Evolutionary conservation across 192 early-diverging fungal species (phyloP).

Genomic region (Diversispora epigaea): DNA sequence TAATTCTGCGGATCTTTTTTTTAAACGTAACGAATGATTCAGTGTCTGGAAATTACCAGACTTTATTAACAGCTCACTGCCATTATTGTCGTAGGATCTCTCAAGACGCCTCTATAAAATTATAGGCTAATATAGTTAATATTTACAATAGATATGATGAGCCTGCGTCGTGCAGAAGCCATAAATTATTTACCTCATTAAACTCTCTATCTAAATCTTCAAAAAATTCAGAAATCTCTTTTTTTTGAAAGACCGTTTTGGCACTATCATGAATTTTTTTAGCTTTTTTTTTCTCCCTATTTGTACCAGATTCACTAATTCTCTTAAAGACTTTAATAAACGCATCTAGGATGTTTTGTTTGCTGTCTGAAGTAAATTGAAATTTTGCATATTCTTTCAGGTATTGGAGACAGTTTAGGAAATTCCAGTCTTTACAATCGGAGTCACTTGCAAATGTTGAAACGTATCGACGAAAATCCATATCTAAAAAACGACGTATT

Average conservation of each 20-base stretch:
- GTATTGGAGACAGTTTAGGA: slow-evolving; percentile 8
- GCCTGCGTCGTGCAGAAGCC: background rate
- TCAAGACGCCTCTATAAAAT: background rate
- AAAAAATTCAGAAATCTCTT: slow-evolving; percentile 4
- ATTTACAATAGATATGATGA: background rate
- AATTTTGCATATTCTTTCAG: background rate
- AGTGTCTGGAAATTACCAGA: background rate
- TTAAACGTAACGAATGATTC: background rate
- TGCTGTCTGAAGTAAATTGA: slow-evolving; percentile 12
- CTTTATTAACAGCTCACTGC: background rate
- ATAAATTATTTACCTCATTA: background rate
- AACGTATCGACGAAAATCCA: background rate
- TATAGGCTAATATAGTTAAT: background rate
- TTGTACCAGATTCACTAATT: slow-evolving; percentile 1
- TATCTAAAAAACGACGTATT: background rate
- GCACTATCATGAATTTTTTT: background rate
- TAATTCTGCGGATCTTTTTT: background rate
- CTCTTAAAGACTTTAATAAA: slow-evolving; percentile 2
- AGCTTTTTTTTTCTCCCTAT: background rate
- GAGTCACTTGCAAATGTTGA: background rate
- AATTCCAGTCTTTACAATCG: slow-evolving; percentile 17
- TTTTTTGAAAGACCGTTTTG: background rate
- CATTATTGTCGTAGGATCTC: background rate
- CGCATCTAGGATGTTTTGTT: slow-evolving; percentile 2
- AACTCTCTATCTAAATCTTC: slow-evolving; percentile 8